Conservation (phyloP, 192 early-diverging fungal species). For the Gorgonomyces haynaldii region DNA sequence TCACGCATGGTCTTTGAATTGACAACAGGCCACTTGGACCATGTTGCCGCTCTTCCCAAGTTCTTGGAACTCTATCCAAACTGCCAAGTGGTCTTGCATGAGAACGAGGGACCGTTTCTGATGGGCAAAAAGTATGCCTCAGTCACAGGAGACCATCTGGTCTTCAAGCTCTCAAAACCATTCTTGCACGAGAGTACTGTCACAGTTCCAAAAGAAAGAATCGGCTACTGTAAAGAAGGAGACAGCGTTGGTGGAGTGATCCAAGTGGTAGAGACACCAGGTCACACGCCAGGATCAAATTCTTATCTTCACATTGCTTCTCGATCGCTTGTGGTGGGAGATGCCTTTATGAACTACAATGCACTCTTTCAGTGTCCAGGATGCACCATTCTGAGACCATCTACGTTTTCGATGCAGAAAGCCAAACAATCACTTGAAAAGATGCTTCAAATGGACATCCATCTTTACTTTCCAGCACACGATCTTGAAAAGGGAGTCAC, state of each 20-base stretch:
- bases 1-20: no score
- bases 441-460: background rate
- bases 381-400: conserved; percentile 1
- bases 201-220: background rate
- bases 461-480: conserved; percentile 5
- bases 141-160: background rate
- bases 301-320: conserved; percentile 4
- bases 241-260: background rate
- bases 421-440: conserved; percentile 5
- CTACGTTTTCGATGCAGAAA: background rate
- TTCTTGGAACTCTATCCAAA: conserved; percentile 1
- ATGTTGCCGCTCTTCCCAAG: conserved; percentile 3
- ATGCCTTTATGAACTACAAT: conserved; percentile 5
- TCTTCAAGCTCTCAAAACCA: background rate
- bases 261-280: background rate
- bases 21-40: conserved; percentile 9
- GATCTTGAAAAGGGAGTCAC: conserved; percentile 3
- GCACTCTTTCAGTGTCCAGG: background rate
- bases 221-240: background rate
- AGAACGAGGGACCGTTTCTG: conserved; percentile 2
- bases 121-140: background rate
- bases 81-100: background rate
- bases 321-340: conserved; percentile 1
- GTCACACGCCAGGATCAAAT: conserved; percentile 6
- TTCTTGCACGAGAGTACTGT: conserved; percentile 2